Conservation (phyloP, 805 yeast genomes). For the Lachancea cidri region DNA sequence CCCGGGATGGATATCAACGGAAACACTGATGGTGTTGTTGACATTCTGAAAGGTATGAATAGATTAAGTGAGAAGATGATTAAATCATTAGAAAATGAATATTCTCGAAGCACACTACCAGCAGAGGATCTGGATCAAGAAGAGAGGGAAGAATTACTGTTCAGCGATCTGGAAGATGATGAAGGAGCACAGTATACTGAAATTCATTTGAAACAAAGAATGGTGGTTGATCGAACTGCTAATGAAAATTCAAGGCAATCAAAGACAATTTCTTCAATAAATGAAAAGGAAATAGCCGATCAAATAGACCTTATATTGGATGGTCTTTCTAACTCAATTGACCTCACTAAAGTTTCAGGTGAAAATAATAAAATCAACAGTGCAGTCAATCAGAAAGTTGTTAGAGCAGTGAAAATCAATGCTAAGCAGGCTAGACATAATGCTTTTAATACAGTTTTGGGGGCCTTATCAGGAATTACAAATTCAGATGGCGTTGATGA, state of each 20-base stretch:
- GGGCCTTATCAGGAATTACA: conserved; percentile 19
- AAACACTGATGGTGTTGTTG: conserved; percentile 57
- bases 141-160: conserved; percentile 42
- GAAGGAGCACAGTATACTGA: conserved; percentile 49
- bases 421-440: conserved; percentile 46
- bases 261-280: background rate
- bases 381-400: conserved; percentile 37
- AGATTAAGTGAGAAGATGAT: conserved; percentile 80
- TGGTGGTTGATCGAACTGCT: conserved; percentile 11
- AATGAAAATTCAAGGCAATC: background rate
- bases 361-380: conserved; percentile 21
- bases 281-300: conserved; percentile 15
- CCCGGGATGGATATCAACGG: conserved; percentile 45
- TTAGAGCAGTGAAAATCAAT: conserved; percentile 45
- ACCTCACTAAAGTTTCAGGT: conserved; percentile 26
- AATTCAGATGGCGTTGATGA: conserved; percentile 27
- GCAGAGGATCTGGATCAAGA: conserved; percentile 35
- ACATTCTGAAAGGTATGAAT: conserved; percentile 83
- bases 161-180: conserved; percentile 47
- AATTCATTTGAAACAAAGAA: conserved; percentile 32
- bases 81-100: conserved; percentile 43
- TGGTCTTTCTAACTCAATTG: conserved; percentile 20
- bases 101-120: conserved; percentile 34
- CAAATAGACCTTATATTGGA: conserved; percentile 17
- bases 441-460: conserved; percentile 22